Conservation (phyloP, 2,329 filamentous ascomycete genomes). For the Tympanopsis confertula region DNA sequence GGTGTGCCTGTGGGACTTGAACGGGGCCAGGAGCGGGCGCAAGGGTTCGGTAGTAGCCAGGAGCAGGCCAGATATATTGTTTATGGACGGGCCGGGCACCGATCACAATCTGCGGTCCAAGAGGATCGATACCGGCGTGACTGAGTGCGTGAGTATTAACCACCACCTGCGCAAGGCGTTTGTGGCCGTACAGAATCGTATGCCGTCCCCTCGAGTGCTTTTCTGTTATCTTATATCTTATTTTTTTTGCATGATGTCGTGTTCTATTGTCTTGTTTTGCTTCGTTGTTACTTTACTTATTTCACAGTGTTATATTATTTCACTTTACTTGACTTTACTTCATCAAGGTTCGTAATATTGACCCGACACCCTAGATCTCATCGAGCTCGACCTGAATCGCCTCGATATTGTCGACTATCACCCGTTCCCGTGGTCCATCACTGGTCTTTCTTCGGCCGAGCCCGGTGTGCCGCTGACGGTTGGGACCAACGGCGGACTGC, state of each 20-base stretch:
- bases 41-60: constrained; percentile 54
- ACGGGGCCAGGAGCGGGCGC: constrained; percentile 31
- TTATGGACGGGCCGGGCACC: constrained; percentile 34
- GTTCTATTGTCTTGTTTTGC: too few relatives aligned
- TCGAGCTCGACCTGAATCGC: constrained; percentile 71
- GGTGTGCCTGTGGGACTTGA: constrained; percentile 76
- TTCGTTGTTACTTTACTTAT: constrained; percentile 1
- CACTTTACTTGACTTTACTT: too few relatives aligned
- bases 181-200: constrained; percentile 65
- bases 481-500: constrained; percentile 69
- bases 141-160: constrained; percentile 76
- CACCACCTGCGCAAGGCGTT: constrained; percentile 57
- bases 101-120: constrained; percentile 38
- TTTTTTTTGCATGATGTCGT: too few relatives aligned
- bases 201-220: constrained; percentile 12
- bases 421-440: constrained; percentile 72
- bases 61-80: constrained; percentile 58
- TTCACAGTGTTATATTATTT: too few relatives aligned
- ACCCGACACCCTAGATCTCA: constrained; percentile 34
- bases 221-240: too few relatives aligned
- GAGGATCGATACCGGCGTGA: constrained; percentile 60
- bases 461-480: constrained; percentile 65
- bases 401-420: constrained; percentile 58
- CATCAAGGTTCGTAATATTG: not conserved
- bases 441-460: constrained; percentile 62